Evolutionary conservation across 2,329 filamentous ascomycete species (phyloP).

Genomic region (Xylariaceae sp.): DNA sequence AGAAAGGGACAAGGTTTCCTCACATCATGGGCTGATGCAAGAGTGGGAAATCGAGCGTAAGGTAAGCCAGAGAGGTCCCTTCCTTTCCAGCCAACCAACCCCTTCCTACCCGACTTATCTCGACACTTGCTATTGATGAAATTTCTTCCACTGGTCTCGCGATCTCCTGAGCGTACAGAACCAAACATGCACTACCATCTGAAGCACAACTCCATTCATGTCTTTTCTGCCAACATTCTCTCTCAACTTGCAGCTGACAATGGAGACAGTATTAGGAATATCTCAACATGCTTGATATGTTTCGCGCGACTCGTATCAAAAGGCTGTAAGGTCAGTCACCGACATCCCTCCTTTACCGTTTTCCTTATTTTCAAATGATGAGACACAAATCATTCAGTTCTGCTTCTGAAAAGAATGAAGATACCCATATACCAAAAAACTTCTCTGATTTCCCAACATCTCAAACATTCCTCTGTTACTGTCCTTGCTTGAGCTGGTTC

Average conservation of each 20-base stretch:
- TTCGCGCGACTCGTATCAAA: no score
- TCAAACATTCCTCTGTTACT: neutral
- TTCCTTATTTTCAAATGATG: conserved; percentile 50
- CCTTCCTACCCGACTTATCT: neutral
- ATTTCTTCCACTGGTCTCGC: conserved; percentile 53
- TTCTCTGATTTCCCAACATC: conserved; percentile 38
- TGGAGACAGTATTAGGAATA: conserved; percentile 8
- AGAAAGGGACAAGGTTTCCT: no score
- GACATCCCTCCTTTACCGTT: neutral
- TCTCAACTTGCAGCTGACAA: conserved; percentile 16
- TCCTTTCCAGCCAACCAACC: neutral
- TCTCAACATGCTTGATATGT: no score
- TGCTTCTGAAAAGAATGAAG: conserved; percentile 68
- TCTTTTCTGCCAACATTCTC: conserved; percentile 13
- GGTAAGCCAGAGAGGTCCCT: conserved; percentile 6
- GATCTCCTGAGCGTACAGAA: conserved; percentile 55
- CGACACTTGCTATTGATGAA: conserved; percentile 45
- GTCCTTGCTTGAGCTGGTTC: conserved; percentile 8
- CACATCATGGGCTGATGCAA: no score
- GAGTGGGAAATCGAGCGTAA: neutral
- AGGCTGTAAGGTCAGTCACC: conserved; percentile 12
- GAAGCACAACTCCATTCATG: conserved; percentile 38
- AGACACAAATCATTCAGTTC: conserved; percentile 61
- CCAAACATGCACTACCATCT: conserved; percentile 75
- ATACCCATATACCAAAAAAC: conserved; percentile 59